Percentiles rank a stretch among this genome's conserved stretches.
Conservation (phyloP, 2,329 filamentous ascomycete species). For the Colletotrichum cuscutae region DNA sequence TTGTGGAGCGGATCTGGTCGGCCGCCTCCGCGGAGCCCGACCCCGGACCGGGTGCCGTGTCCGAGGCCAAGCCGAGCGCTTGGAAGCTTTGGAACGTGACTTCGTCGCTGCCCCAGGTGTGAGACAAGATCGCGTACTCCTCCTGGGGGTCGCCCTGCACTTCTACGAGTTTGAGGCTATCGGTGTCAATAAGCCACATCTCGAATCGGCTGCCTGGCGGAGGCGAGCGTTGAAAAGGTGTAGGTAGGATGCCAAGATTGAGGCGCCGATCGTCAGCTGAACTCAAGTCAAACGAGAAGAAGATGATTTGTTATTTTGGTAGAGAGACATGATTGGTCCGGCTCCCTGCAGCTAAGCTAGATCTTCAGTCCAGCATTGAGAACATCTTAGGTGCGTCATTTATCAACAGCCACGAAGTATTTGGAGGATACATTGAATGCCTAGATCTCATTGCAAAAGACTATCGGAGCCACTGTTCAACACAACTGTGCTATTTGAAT, state of each 20-base stretch:
- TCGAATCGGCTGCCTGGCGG: too few relatives aligned
- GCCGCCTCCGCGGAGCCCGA: not conserved
- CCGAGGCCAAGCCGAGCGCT: not conserved
- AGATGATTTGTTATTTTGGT: not conserved
- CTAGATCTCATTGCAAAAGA: not conserved
- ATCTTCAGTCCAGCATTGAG: not conserved
- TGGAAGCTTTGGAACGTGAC: slow-evolving; percentile 40
- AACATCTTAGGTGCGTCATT: not conserved
- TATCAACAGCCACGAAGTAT: not conserved
- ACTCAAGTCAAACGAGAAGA: not conserved
- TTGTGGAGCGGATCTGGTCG: not conserved
- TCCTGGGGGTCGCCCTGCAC: slow-evolving; percentile 36
- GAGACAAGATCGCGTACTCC: slow-evolving; percentile 48
- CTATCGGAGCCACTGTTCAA: not conserved
- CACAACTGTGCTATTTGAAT: not conserved
- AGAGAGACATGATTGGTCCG: not conserved
- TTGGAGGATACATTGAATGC: not conserved
- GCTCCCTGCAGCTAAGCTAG: not conserved
- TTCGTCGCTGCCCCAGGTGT: slow-evolving; percentile 47
- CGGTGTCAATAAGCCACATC: slow-evolving; percentile 42
- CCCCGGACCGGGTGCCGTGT: not conserved
- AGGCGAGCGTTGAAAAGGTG: not conserved
- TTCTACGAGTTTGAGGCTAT: slow-evolving; percentile 36
- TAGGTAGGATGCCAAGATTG: not conserved
- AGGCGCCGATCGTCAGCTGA: not conserved